These are phyloP conservation scores for Solanum peruvianum DNA, from an alignment of 257 asterid species.

Conservation along the genomic window DNA sequence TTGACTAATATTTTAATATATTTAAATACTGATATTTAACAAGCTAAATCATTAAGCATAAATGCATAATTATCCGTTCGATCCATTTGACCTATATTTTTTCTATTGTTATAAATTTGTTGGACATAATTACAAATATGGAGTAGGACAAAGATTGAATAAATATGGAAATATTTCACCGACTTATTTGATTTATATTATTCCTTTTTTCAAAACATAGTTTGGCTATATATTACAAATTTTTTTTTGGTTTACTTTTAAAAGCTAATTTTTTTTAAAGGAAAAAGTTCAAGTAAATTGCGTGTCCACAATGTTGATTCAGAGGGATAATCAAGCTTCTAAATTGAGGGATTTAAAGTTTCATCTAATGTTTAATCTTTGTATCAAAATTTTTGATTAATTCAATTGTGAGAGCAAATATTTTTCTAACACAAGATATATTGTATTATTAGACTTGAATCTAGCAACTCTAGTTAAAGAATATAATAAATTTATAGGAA, in stretches of 20 bases:
- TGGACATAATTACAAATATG: background rate
- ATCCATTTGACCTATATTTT: too few relatives aligned
- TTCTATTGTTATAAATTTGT: background rate
- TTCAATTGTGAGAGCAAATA: background rate
- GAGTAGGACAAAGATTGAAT: background rate
- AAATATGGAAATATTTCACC: background rate
- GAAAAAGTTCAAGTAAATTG: background rate
- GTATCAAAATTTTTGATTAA: background rate
- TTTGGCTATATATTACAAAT: background rate
- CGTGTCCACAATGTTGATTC: background rate
- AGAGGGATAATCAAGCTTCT: too few relatives aligned
- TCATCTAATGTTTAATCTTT: background rate
- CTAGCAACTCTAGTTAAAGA: background rate
- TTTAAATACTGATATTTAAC: too few relatives aligned
- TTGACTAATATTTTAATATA: too few relatives aligned
- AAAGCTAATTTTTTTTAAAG: too few relatives aligned
- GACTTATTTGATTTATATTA: background rate
- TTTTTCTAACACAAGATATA: too few relatives aligned
- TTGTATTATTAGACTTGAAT: background rate
- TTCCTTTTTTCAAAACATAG: background rate
- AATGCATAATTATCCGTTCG: too few relatives aligned
- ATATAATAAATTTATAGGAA: too few relatives aligned
- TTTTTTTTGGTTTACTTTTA: too few relatives aligned
- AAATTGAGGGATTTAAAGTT: background rate
- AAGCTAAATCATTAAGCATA: background rate